phyloP scores from a whole-genome alignment of 768 basidiomycete species.

The Calocybe cyanea region DNA sequence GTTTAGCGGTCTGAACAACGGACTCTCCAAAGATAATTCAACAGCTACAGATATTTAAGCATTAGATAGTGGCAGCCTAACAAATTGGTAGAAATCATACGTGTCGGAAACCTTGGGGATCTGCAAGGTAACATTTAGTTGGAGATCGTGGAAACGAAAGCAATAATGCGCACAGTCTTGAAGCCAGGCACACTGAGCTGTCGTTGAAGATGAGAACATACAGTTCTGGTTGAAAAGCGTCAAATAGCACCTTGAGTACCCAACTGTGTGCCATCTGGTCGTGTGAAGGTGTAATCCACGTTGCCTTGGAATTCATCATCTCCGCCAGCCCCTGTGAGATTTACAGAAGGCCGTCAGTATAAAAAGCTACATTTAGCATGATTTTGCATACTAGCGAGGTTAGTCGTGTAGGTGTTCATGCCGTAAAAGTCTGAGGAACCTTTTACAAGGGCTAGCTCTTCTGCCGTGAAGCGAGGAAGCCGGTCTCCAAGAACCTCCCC shows the following conservation, averaged over 20 bases:
- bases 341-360: background rate
- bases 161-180: constrained; percentile 3
- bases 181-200: constrained; percentile 4
- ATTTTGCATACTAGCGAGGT: constrained; percentile 46
- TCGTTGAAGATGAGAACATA: background rate
- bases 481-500: constrained; percentile 52
- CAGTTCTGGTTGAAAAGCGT: background rate
- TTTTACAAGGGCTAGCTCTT: constrained; percentile 53
- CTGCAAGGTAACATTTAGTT: constrained; percentile 25
- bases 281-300: constrained; percentile 57
- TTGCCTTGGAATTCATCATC: constrained; percentile 62
- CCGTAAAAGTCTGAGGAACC: constrained; percentile 71
- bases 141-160: background rate
- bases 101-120: constrained; percentile 64
- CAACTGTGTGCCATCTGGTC: constrained; percentile 60
- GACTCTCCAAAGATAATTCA: constrained; percentile 71
- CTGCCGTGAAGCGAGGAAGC: constrained; percentile 54
- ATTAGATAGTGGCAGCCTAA: background rate
- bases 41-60: constrained; percentile 31
- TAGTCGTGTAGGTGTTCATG: constrained; percentile 70
- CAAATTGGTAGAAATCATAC: constrained; percentile 26
- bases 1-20: constrained; percentile 1
- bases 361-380: background rate
- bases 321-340: constrained; percentile 46
- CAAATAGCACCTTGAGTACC: constrained; percentile 50